Base-by-base conservation (phyloP, 1,139 yeast species). In the Arxiozyma telluris region DNA sequence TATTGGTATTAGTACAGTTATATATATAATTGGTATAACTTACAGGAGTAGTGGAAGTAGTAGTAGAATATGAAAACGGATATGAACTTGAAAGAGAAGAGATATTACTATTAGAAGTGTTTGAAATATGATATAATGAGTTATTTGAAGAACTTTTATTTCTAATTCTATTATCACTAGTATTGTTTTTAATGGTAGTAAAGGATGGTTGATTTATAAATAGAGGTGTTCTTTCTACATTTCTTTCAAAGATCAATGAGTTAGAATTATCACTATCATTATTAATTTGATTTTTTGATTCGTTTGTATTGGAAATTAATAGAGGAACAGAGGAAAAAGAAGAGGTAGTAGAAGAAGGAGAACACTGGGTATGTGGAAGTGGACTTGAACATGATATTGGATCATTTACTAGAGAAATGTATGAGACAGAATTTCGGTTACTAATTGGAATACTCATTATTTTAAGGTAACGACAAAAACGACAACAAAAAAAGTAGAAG, bases 231-330 rank as follows among this genome's bases (percentile, higher is more conserved):
- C 82, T 87, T 64, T 82, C 86, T 20, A 83, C 87, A 50, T 81
- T 76, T 53, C 88, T 71, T 66, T 83, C 88, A 63, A 83, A 83
- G 57, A 83, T 83, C 56, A 73, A 43, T 22, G 68, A 61, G 21
- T 47, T 46, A 42, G 22, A 34, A 27, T 34, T 27, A 27, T 27
- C 6, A 23, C 6, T 23, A 23, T 23, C 7, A 27, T 27, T 46
- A 42, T 34, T 41, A 27, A 23, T 41, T 44, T 52, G 49, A 41
- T 57, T 47, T 20, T 46, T 53, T 21, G n/a, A 15, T 34, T 34
- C 39, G 12, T 12, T 34, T 34, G n/a, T 34, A 34, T 34, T 15
- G 8, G 44, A 22, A 42, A n/a, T 17, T 42, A 42, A 15, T 34
- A 34, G 6, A 34, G 39, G 39, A 34, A 34, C n/a, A 6, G 39